Base-by-base conservation (phyloP, 1,139 yeast species). In the Pichia kudriavzevii region DNA sequence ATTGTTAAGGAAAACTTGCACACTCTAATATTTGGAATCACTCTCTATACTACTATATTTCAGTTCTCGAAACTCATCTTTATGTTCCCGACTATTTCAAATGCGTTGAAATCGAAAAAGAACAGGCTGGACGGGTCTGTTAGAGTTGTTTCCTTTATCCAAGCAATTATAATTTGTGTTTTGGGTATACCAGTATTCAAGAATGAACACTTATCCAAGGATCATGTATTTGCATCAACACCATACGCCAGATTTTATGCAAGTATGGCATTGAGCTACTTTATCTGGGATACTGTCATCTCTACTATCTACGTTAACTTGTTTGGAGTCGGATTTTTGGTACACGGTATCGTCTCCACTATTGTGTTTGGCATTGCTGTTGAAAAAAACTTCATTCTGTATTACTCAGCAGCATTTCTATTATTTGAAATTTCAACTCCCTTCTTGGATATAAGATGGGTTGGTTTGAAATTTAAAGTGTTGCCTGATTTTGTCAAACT, bases 401-500 rank as follows among this genome's bases (percentile, higher is more conserved):
- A 84, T 51, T 88, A 85, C 67, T 76, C 85, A 13, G 93, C 95
- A 1, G 74, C 79, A 8, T 91, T 91, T 59, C 67, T 91, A 49
- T 52, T 85, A 42, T 91, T 91, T 61, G 98, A 91, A 60, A 67
- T 82, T 40, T 83, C 95, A 15, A 91, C 96, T 7, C 97, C 98
- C 10, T 88, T 88, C 55, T 77, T 91, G 39, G 88, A 91, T 61
- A 59, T 87, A 45, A 81, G 94, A 60, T 88, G 96, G 96, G 79
- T 83, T 55, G 83, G 91, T 3, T 64, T 82, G 35, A 79, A 79
- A 50, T 69, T 83, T 37, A 87, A 94, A 2, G 65, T 66, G 7
- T 42, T 60, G 20, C 75, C 75, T 32, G 70, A 67, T 23, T 64
- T 59, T 44, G 50, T 75, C 36, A 72, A 78, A 40, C 49, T 75